Conservation (phyloP, 2,329 filamentous ascomycete genomes). For the Aspergillus sp. region DNA sequence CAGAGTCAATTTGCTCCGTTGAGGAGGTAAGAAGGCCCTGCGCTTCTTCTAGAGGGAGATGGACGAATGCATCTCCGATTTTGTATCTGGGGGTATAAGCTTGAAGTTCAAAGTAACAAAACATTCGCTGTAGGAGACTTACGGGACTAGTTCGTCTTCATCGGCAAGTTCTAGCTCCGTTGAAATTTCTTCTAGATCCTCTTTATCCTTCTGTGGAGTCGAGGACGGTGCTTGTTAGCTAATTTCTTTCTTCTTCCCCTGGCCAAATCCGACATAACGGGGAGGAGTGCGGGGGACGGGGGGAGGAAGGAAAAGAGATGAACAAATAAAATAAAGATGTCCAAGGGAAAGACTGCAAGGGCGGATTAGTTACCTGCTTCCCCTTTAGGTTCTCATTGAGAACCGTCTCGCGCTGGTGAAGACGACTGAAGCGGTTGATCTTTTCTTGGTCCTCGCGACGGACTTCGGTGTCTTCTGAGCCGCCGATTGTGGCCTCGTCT, state of each 20-base stretch:
- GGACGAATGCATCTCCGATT: constrained; percentile 93
- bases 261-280: background rate
- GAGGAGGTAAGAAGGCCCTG: constrained; percentile 78
- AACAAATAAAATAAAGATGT: background rate
- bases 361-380: constrained; percentile 59
- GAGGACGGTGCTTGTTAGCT: background rate
- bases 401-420: constrained; percentile 80
- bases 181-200: constrained; percentile 91
- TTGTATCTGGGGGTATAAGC: constrained; percentile 69
- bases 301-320: background rate
- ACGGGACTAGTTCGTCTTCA: constrained; percentile 92
- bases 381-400: constrained; percentile 77
- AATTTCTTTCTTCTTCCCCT: background rate
- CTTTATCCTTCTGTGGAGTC: constrained; percentile 81
- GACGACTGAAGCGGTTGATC: constrained; percentile 94
- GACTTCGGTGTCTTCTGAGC: constrained; percentile 82
- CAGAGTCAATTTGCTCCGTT: constrained; percentile 71
- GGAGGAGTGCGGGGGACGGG: background rate
- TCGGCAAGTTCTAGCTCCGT: constrained; percentile 91
- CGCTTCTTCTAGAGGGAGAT: constrained; percentile 77
- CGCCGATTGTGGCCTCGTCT: constrained; percentile 70
- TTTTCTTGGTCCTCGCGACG: constrained; percentile 97
- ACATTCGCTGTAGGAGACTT: constrained; percentile 37
- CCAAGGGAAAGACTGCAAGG: no score
- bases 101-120: background rate